Evolutionary conservation across 2,329 filamentous ascomycete genomes (phyloP), one percentile per base, ranked within the genome.

Genomic region (Colletotrichum echinochloae): DNA sequence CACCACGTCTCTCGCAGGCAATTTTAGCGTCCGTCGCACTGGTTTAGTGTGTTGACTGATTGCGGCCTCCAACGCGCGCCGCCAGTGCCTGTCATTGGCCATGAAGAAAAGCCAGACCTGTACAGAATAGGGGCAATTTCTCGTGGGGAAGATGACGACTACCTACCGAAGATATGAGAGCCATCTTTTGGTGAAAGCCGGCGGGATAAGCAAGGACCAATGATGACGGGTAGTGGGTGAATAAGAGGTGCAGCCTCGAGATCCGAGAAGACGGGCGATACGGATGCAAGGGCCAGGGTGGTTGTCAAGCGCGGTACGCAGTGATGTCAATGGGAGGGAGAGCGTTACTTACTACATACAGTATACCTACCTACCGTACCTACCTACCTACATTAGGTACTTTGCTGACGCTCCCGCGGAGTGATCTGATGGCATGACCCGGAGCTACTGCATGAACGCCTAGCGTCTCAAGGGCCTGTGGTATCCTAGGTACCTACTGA

Each of bases 1-100:
- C 59, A 59, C 52, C 62, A 61, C 30, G 56, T 66, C 46, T 60
- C 48, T 54, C 33, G 67, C 26, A 4, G 39, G 55, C 37, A 37
- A 49, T 30, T 46, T 41, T 56, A 66, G 67, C 28, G 68, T 62
- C 57, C 44, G 68, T 68, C 61, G 65, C 57, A 71, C 68, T 57
- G 51, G 57, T 44, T 57, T 23, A 18, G 18, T n/a, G 28, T 57
- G 33, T 61, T 67, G 63, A 51, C 30, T 56, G 57, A 70, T 56
- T 56, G 46, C 35, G 51, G 64, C 52, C 49, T 60, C n/a, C 37
- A 18, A 30, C 52, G n/a, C n/a, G 23, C 9, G 62, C 55, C 48
- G 35, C 26, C 16, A 11, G n/a, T 16, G 26, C 30, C n/a, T n/a
- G 18, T 28, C 9, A 65, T 67, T 71, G 68, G 64, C 14, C 33